Base-by-base conservation (phyloP, 352 stramenopile genomes). In the Paralagenidium karlingii region DNA sequence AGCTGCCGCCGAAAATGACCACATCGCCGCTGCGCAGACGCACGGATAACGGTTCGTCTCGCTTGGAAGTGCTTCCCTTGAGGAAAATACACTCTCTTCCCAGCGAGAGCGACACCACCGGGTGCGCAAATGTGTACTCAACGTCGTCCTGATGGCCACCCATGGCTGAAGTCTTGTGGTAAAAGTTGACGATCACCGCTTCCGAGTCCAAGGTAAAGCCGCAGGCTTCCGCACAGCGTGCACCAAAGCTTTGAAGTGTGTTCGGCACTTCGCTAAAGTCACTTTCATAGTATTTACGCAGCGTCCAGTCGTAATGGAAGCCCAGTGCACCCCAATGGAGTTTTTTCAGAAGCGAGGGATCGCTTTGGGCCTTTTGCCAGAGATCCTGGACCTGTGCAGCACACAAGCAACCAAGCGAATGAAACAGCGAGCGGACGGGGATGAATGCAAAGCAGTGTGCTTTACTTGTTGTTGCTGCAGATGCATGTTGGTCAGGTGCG, bases 271-370 rank as follows among this genome's bases (percentile, higher is more conserved):
- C 44, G 8, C 73, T 87, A 41, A 60, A 76, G 34, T 49, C 54
- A n/a, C 65, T 47, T 3, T 55, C 49, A 28, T 69, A 58, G 53
- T 89, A 89, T 47, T 75, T 71, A 33, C 76, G 57, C 20, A 59
- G 59, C 2, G 69, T 87, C 76, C 76, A 89, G 49, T 89, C 65
- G 59, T 89, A 89, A 49, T 89, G 76, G 36, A 73, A 86, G 22
- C 76, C 76, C 2, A 58, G 63, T 5, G 73, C 69, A 9, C 63
- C 63, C 76, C 76, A 89, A 28, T 76, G 68, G 27, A 89, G 57
- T 40, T 81, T 86, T 9, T 51, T 47, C n/a, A 89, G 59, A 30
- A 51, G 43, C 33, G 61, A 33, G 10, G 71, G 60, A 26, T 88
- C 44, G 0, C 43, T 13, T 7, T 57, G 45, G 20, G 71, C 66